Evolutionary conservation across 2,329 filamentous ascomycete species (phyloP).

Genomic region (Trichophyton mentagrophytes): DNA sequence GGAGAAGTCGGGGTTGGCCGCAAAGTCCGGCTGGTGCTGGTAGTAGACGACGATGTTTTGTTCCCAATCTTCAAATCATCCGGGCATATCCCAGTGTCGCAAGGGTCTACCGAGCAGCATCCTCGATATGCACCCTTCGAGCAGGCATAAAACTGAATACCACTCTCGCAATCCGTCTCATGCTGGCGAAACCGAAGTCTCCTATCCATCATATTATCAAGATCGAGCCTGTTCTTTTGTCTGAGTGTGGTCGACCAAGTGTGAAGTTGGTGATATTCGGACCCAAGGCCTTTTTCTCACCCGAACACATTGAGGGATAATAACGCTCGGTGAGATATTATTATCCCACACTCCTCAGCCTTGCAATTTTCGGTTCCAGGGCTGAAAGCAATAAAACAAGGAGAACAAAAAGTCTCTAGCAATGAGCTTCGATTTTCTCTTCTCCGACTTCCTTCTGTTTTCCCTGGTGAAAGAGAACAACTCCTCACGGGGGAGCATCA

Average conservation of each 20-base stretch:
- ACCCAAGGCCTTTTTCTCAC: not conserved
- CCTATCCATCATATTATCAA: not conserved
- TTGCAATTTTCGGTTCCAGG: not conserved
- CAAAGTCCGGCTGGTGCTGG: not conserved
- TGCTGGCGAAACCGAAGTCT: not conserved
- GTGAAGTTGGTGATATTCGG: not conserved
- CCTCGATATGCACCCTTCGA: conserved; percentile 8
- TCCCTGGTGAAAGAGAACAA: not conserved
- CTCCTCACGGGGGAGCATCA: not conserved
- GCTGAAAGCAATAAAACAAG: not conserved
- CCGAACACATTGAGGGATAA: not conserved
- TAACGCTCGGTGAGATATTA: not conserved
- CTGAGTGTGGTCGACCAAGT: not conserved
- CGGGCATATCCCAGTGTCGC: conserved; percentile 5
- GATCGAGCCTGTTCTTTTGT: not conserved
- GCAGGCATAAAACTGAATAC: conserved; percentile 8
- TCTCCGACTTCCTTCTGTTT: no score
- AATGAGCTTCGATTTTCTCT: not conserved
- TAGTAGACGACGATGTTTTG: not conserved
- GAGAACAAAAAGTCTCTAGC: not conserved
- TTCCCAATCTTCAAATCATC: not conserved
- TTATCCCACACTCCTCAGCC: not conserved
- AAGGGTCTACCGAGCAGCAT: conserved; percentile 12
- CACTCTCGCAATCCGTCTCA: not conserved
- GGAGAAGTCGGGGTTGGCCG: not conserved